Evolutionary conservation across 441 rosid species (phyloP).

Genomic region (Codiaeum variegatum): DNA sequence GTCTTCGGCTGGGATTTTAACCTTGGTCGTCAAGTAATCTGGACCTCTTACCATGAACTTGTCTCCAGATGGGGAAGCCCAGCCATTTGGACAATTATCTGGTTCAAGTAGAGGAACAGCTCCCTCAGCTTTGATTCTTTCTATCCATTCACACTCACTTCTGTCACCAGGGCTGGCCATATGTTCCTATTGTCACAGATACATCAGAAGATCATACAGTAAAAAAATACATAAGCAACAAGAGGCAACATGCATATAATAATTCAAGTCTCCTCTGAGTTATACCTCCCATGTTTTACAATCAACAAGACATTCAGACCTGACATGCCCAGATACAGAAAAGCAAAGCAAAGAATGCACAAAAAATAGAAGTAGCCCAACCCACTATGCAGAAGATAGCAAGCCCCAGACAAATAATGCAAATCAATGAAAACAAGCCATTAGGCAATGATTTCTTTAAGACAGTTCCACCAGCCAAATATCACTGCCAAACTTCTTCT

Average conservation of each 20-base stretch:
- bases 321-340: neutral
- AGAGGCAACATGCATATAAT: neutral
- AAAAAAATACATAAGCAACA: neutral
- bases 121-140: conserved; percentile 67
- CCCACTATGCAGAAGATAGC: neutral
- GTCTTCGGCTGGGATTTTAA: conserved; percentile 67
- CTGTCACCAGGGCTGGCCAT: conserved; percentile 43
- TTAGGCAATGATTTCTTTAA: neutral
- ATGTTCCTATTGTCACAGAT: conserved; percentile 24
- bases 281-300: neutral
- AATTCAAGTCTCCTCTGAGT: neutral
- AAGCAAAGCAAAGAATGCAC: neutral
- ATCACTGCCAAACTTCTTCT: neutral
- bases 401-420: neutral
- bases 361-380: neutral
- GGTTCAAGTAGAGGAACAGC: conserved; percentile 66
- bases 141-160: conserved; percentile 62
- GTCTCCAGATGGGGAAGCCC: conserved; percentile 79
- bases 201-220: conserved; percentile 2
- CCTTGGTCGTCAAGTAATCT: conserved; percentile 56
- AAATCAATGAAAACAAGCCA: neutral
- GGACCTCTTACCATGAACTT: conserved; percentile 87
- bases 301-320: neutral
- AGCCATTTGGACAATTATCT: conserved; percentile 59
- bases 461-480: neutral